A percentile compares a stretch with the other conserved stretches of the same genome.
Evolutionary conservation across 2,329 filamentous ascomycete genomes (phyloP).

Genomic region (Hysterium pulicare): DNA sequence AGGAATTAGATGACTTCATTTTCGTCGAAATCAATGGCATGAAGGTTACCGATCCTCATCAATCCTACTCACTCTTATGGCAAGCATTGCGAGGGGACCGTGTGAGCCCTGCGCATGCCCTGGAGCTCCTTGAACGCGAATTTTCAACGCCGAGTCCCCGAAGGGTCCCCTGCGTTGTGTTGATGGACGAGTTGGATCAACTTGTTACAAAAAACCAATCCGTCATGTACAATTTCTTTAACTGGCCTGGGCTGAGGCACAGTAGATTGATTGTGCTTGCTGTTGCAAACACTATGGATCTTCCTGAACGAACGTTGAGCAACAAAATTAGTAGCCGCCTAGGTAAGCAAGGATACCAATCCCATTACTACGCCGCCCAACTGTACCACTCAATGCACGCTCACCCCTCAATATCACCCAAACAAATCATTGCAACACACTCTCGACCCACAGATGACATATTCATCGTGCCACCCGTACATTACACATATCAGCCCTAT

Average conservation of each 20-base stretch:
- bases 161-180: constrained; percentile 87
- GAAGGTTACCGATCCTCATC: constrained; percentile 98
- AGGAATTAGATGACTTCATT: constrained; percentile 96
- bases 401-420: constrained; percentile 9
- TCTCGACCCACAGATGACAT: background rate
- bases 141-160: constrained; percentile 89
- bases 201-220: constrained; percentile 96
- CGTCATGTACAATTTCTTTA: constrained; percentile 99
- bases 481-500: background rate
- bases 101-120: constrained; percentile 84
- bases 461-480: background rate
- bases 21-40: constrained; percentile 99
- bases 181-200: constrained; percentile 98
- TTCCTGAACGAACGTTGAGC: constrained; percentile 90
- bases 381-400: constrained; percentile 1
- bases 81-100: constrained; percentile 91
- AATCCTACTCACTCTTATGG: constrained; percentile 93
- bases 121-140: constrained; percentile 86
- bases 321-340: constrained; percentile 94
- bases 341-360: constrained; percentile 30
- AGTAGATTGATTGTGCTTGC: constrained; percentile 93
- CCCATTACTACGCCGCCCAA: constrained; percentile 9
- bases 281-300: constrained; percentile 98
- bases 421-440: constrained; percentile 9
- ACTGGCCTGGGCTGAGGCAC: constrained; percentile 91